Evolutionary conservation across 257 asterid genomes (phyloP).

Genomic region (Solanum megistacrolobum): DNA sequence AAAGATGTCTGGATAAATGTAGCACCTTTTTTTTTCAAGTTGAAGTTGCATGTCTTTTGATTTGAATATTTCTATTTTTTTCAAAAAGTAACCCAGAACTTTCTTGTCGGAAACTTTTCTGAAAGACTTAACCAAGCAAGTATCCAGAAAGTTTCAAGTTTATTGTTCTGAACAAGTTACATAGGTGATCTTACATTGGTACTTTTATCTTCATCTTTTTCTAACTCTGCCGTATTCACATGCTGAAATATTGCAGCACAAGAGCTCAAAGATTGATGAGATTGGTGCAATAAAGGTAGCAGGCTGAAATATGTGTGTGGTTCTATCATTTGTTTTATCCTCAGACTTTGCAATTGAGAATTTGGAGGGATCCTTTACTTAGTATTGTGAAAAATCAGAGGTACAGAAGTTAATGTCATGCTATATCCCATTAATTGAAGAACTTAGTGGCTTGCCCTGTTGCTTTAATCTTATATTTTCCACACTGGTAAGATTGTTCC

Average conservation of each 20-base stretch:
- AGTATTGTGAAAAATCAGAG: slow-evolving; percentile 47
- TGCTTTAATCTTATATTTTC: slow-evolving; percentile 14
- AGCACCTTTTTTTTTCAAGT: background rate
- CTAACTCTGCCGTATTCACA: slow-evolving; percentile 20
- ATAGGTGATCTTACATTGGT: background rate
- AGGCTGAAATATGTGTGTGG: slow-evolving; percentile 49
- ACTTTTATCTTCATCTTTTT: background rate
- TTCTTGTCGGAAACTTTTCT: background rate
- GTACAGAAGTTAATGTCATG: slow-evolving; percentile 33
- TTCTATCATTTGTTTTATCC: slow-evolving; percentile 36
- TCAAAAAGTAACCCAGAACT: background rate
- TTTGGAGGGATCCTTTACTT: slow-evolving; percentile 44
- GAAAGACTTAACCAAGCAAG: background rate
- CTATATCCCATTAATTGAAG: slow-evolving; percentile 15
- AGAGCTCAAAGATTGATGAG: slow-evolving; percentile 89
- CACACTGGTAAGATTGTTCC: background rate
- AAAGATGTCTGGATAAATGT: background rate
- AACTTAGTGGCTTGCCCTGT: slow-evolving; percentile 9
- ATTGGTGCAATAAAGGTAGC: slow-evolving; percentile 84
- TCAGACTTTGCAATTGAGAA: slow-evolving; percentile 58
- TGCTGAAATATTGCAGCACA: slow-evolving; percentile 61
- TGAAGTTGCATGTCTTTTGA: background rate
- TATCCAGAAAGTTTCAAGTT: background rate
- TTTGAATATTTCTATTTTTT: background rate
- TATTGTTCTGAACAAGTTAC: background rate